phyloP scores from a whole-genome alignment of 371 early-diverging fungal species.

The Dichotomocladium elegans region DNA sequence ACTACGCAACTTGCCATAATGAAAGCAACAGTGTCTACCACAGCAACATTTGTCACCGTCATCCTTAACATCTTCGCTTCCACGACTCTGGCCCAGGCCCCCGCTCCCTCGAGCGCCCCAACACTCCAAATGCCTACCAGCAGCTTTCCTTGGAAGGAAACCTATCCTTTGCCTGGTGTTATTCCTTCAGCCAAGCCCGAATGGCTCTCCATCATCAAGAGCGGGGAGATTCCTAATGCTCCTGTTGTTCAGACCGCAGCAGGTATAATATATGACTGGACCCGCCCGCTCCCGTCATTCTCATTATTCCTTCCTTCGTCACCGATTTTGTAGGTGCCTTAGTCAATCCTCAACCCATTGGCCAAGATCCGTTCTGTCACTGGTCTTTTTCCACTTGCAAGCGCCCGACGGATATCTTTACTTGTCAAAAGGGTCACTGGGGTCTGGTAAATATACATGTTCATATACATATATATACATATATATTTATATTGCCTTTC shows the following conservation, averaged over 20 bases:
- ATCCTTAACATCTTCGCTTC: constrained; percentile 2
- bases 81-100: constrained; percentile 4
- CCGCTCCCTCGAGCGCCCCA: neutral
- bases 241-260: too few relatives aligned
- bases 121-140: constrained; percentile 13
- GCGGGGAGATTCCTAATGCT: constrained; percentile 10
- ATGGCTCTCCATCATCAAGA: constrained; percentile 9
- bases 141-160: constrained; percentile 15
- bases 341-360: neutral
- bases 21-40: too few relatives aligned
- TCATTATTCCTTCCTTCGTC: too few relatives aligned
- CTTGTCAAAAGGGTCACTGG: constrained; percentile 54
- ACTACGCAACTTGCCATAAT: neutral
- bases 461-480: too few relatives aligned
- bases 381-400: constrained; percentile 54
- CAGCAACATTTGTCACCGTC: neutral
- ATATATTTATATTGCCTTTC: neutral
- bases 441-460: constrained; percentile 49
- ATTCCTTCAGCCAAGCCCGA: constrained; percentile 18
- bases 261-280: too few relatives aligned
- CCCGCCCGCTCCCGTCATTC: too few relatives aligned
- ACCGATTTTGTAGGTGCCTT: too few relatives aligned
- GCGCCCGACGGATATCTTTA: constrained; percentile 42
- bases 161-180: constrained; percentile 9
- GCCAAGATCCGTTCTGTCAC: constrained; percentile 44